Base-by-base conservation (phyloP, 441 rosid genomes). In the Rhodomyrtus psidioides region DNA sequence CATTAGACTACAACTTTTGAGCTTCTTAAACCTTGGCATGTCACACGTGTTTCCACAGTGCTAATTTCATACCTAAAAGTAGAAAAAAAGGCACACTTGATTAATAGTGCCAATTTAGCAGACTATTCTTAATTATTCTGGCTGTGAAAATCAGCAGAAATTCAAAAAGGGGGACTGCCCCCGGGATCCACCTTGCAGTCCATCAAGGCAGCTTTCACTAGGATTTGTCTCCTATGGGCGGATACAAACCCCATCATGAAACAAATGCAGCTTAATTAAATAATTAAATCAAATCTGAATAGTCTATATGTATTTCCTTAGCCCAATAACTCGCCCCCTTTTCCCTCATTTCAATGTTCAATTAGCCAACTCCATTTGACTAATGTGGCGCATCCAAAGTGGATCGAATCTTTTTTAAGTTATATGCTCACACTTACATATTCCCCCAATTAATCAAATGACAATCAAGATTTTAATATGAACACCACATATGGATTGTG, bases 301-400 rank as follows among this genome's bases (percentile, higher is more conserved):
- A 90, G 13, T 12, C 13, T 90, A 59, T 86, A 14, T 34, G 42
- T 76, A 84, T 81, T 90, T 39, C 58, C 23, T 53, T 83, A 27
- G 85, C 85, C 86, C 55, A 34, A 81, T 14, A 34, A 53, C 56
- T 46, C 53, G 23, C 44, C 49, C 13, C 75, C 14, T 65, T 26
- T 59, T 53, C 86, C 84, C 84, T 84, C 55, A 53, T 62, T 30
- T 87, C 26, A 49, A 57, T 83, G 87, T 74, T 89, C 70, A 55
- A 85, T 83, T 84, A 84, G 92, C 91, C 91, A 87, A 89, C 92
- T 89, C 88, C 87, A 82, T 89, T 93, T 91, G 93, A 93, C 92
- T 86, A 91, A 27, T 76, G 53, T 82, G 87, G 86, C 81, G 70
- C 90, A 81, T 83, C 60, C 58, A 74, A 44, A 83, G 88, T 84